Evolutionary conservation across 768 basidiomycete genomes (phyloP).

Genomic region (Tricholoma sp.): DNA sequence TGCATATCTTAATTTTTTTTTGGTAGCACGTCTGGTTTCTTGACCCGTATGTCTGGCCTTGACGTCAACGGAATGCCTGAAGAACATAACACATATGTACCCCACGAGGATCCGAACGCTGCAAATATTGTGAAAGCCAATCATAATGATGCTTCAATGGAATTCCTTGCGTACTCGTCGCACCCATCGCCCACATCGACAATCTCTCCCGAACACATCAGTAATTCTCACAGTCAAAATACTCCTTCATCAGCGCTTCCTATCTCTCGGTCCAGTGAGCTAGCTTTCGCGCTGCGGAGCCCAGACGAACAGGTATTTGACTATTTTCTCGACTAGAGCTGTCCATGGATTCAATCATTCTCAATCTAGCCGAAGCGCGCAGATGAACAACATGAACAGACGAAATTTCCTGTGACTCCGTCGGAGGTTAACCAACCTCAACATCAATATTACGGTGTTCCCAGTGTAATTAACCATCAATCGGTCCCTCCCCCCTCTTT

Average conservation of each 20-base stretch:
- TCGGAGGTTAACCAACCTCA: constrained; percentile 1
- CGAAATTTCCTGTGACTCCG: neutral
- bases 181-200: constrained; percentile 42
- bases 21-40: constrained; percentile 31
- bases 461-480: constrained; percentile 8
- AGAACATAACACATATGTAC: constrained; percentile 14
- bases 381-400: neutral
- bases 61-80: constrained; percentile 29
- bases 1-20: constrained; percentile 4
- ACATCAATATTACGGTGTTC: constrained; percentile 13
- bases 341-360: neutral
- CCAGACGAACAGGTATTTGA: constrained; percentile 20
- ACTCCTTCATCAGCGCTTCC: constrained; percentile 15
- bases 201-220: constrained; percentile 30
- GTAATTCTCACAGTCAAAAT: constrained; percentile 23
- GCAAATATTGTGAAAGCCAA: constrained; percentile 5
- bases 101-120: constrained; percentile 15
- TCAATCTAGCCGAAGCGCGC: neutral
- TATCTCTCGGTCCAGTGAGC: constrained; percentile 31
- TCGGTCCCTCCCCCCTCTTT: neutral
- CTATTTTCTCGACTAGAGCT: neutral
- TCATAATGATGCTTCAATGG: constrained; percentile 3
- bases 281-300: constrained; percentile 30
- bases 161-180: constrained; percentile 5
- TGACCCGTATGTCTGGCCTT: constrained; percentile 38